These are phyloP conservation scores for Ceratocystis albifundus DNA, from an alignment of 2,329 filamentous ascomycete genomes.

Conservation along the genomic window DNA sequence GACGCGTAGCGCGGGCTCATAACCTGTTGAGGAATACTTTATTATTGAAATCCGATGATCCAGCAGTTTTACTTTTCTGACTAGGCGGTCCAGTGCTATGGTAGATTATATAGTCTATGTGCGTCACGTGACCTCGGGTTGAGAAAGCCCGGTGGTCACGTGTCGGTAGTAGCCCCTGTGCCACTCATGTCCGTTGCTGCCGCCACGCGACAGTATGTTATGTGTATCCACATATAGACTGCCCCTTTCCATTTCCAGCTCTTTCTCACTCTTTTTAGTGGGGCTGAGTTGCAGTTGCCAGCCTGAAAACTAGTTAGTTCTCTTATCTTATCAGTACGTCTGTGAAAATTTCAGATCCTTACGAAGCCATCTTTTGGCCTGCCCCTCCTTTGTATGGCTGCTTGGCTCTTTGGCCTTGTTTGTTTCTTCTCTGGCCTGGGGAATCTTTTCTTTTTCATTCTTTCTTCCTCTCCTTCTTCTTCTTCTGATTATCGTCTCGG, in stretches of 20 bases:
- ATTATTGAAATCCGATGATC: too few species aligned
- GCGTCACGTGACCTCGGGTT: too few species aligned
- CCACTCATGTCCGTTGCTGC: too few species aligned
- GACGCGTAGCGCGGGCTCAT: too few species aligned
- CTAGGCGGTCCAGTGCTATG: too few species aligned
- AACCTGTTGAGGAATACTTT: too few species aligned
- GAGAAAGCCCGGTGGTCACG: too few species aligned
- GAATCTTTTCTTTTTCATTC: not conserved
- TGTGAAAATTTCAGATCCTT: constrained; percentile 14
- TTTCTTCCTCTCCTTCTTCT: not conserved
- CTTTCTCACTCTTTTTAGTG: not conserved
- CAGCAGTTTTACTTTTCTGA: too few species aligned
- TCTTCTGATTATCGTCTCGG: constrained; percentile 3
- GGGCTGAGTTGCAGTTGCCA: not conserved
- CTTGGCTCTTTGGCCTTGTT: not conserved
- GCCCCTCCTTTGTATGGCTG: constrained; percentile 3
- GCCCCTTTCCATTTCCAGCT: not conserved
- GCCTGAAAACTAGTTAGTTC: not conserved
- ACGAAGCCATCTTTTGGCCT: not conserved
- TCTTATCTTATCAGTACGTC: constrained; percentile 4
- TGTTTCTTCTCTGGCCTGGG: not conserved
- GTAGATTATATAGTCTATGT: too few species aligned
- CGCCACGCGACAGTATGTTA: too few species aligned
- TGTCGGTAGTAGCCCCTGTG: too few species aligned
- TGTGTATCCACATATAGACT: not conserved